Conservation (phyloP, 2,329 filamentous ascomycete species). For the Amauroascus niger region DNA sequence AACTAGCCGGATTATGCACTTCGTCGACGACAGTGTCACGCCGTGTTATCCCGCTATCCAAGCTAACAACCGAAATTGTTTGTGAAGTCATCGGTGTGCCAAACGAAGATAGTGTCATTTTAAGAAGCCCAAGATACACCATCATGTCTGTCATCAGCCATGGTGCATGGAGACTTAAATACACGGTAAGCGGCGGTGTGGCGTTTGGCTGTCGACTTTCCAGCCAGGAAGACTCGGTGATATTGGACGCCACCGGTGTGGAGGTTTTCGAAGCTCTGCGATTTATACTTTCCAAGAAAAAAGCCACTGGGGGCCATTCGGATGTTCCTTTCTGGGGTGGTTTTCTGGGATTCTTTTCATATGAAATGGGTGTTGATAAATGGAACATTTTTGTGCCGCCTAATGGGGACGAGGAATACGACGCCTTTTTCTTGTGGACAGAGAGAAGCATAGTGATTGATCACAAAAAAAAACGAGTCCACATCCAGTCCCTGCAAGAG, state of each 20-base stretch:
- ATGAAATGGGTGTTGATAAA: conserved; percentile 62
- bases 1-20: conserved; percentile 6
- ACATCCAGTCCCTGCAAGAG: conserved; percentile 56
- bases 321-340: conserved; percentile 63
- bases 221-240: conserved; percentile 1
- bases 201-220: too few species aligned
- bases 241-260: background rate
- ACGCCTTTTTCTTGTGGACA: conserved; percentile 62
- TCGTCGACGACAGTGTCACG: background rate
- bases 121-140: background rate
- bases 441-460: conserved; percentile 70
- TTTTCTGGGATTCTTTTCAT: conserved; percentile 74
- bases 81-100: background rate
- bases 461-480: conserved; percentile 51
- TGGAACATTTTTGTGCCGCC: conserved; percentile 19
- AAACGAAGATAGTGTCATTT: background rate
- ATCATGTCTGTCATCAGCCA: background rate
- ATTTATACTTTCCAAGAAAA: conserved; percentile 35
- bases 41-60: conserved; percentile 16
- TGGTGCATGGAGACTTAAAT: conserved; percentile 32
- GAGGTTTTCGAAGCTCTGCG: conserved; percentile 30
- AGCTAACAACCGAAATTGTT: background rate
- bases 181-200: conserved; percentile 16
- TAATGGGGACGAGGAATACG: conserved; percentile 41
- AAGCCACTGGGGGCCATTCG: conserved; percentile 27